A percentile compares a stretch with the other conserved stretches of the same genome.
Evolutionary conservation across 2,329 filamentous ascomycete genomes (phyloP).

Genomic region (Gyromitra esculenta): DNA sequence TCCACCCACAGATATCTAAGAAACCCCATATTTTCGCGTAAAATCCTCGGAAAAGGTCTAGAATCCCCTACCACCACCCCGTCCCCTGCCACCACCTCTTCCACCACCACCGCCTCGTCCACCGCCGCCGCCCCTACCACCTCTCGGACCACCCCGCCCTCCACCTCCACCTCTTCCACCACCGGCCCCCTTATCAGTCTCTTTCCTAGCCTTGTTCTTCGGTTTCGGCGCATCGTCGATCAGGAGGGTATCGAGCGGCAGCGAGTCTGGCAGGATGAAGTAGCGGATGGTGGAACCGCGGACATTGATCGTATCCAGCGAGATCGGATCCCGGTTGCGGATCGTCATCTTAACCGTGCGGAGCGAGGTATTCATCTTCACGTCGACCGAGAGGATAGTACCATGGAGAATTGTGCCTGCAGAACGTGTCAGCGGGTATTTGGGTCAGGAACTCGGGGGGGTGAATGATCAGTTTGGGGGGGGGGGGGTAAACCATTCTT

Average conservation of each 20-base stretch:
- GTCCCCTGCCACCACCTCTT: constrained; percentile 64
- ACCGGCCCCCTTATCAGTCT: constrained; percentile 71
- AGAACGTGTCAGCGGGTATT: constrained; percentile 36
- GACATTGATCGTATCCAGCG: constrained; percentile 94
- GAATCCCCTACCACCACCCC: constrained; percentile 57
- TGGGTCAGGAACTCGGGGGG: neutral
- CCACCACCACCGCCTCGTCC: constrained; percentile 68
- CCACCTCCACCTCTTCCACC: constrained; percentile 70
- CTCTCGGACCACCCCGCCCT: constrained; percentile 67
- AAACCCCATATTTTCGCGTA: constrained; percentile 14
- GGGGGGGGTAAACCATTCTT: constrained; percentile 78
- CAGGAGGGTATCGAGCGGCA: constrained; percentile 92
- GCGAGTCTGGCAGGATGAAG: constrained; percentile 92
- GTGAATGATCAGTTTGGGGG: neutral
- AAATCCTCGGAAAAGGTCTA: constrained; percentile 10
- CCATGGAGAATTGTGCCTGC: constrained; percentile 93
- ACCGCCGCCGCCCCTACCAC: constrained; percentile 71
- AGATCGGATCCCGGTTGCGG: constrained; percentile 84
- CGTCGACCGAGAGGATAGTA: constrained; percentile 94
- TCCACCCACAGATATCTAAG: constrained; percentile 8
- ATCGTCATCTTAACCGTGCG: constrained; percentile 97
- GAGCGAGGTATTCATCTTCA: constrained; percentile 97
- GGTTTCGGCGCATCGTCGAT: constrained; percentile 98
- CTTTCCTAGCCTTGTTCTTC: constrained; percentile 99
- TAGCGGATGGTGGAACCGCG: constrained; percentile 96